Percentiles rank a stretch among this genome's conserved stretches.
Conservation (phyloP, 2,329 filamentous ascomycete species). For the Aspergillus pseudoterreus region DNA sequence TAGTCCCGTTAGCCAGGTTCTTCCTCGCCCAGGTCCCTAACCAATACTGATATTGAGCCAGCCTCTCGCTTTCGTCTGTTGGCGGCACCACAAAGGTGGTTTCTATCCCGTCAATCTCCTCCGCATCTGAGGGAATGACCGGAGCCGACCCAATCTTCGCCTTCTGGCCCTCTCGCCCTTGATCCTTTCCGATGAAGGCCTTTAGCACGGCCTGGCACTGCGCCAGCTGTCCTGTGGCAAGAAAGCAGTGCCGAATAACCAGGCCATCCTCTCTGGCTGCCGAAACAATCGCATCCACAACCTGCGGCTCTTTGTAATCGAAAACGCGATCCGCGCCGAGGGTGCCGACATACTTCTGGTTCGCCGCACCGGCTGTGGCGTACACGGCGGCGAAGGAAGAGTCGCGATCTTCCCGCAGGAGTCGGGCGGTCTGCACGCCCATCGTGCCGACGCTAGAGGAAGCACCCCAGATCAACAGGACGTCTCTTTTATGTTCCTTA, state of each 20-base stretch:
- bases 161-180: not conserved
- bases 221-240: conserved; percentile 36
- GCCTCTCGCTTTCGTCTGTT: conserved; percentile 28
- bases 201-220: conserved; percentile 38
- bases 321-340: conserved; percentile 39
- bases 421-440: conserved; percentile 40
- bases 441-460: conserved; percentile 46
- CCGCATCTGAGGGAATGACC: conserved; percentile 25
- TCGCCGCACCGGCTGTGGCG: conserved; percentile 35
- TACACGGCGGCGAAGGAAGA: conserved; percentile 41
- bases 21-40: conserved; percentile 37
- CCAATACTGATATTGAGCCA: conserved; percentile 40
- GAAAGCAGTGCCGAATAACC: conserved; percentile 40
- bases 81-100: conserved; percentile 40
- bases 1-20: conserved; percentile 27
- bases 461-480: conserved; percentile 44
- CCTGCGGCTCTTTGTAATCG: conserved; percentile 32
- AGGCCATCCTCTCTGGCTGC: conserved; percentile 37
- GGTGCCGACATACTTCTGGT: conserved; percentile 30
- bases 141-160: conserved; percentile 40
- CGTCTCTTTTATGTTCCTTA: conserved; percentile 23
- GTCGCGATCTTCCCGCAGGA: conserved; percentile 31
- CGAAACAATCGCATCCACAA: conserved; percentile 30
- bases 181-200: conserved; percentile 19
- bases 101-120: conserved; percentile 32